A percentile compares a stretch with the other conserved stretches of the same genome.
phyloP scores from a whole-genome alignment of 2,329 filamentous ascomycete species.

The Trichophyton simii region DNA sequence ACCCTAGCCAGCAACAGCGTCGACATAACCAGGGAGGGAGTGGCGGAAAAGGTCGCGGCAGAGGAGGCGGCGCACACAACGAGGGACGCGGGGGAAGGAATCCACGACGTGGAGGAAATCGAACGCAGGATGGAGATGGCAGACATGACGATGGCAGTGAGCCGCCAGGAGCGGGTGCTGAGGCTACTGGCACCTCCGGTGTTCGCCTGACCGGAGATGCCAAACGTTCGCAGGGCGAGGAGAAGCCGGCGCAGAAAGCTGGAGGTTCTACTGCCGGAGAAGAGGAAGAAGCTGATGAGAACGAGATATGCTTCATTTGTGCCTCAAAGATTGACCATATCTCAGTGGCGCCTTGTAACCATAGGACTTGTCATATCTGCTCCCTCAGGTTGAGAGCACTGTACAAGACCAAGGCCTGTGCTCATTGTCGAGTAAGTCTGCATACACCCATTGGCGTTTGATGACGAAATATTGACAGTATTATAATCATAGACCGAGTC shows the following conservation, averaged over 20 bases:
- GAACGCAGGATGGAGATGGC: constrained; percentile 11
- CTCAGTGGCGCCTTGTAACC: constrained; percentile 86
- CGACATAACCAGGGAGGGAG: not conserved
- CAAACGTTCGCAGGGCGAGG: constrained; percentile 24
- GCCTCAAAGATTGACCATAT: constrained; percentile 80
- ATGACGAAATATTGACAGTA: not conserved
- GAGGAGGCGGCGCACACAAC: not conserved
- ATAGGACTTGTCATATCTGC: constrained; percentile 93
- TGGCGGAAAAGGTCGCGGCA: not conserved
- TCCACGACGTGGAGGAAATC: constrained; percentile 2
- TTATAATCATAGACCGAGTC: constrained; percentile 29
- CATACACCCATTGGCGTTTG: not conserved
- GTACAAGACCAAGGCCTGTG: constrained; percentile 92
- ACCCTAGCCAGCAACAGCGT: not conserved
- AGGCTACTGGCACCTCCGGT: constrained; percentile 32
- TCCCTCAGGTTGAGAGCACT: constrained; percentile 78
- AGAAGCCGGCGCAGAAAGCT: constrained; percentile 5
- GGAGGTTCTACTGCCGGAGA: constrained; percentile 13
- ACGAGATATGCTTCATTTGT: constrained; percentile 93
- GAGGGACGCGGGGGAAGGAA: not conserved
- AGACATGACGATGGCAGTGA: constrained; percentile 25
- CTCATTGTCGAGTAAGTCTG: constrained; percentile 71
- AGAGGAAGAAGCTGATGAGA: constrained; percentile 49
- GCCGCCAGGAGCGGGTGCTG: constrained; percentile 27
- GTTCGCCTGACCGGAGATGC: constrained; percentile 38